Evolutionary conservation across 2,329 filamentous ascomycete species (phyloP), one percentile per base, ranked within the genome.

Genomic region (Periconia sp.): DNA sequence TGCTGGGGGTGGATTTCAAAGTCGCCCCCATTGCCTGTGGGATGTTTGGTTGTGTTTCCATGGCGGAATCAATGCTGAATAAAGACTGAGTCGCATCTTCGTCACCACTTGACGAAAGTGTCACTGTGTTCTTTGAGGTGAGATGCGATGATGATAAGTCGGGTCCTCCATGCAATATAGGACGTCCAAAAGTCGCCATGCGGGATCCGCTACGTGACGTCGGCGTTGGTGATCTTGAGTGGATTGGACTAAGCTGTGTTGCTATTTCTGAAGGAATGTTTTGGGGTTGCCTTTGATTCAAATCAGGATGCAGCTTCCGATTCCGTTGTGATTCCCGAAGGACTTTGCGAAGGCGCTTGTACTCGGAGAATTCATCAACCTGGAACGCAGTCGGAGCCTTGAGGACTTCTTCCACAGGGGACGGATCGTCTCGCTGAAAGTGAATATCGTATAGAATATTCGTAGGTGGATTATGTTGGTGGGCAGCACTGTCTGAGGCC

Each of bases 291-390:
- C 19, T 50, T 52, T 14, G 13, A 5, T 17, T 30, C 55, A 19
- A 35, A 15, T 10, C 30, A 6, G 14, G 15, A 3, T 20, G 42
- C 14, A 19, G 7, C 31, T 27, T 45, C 17, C 33, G 33, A n/a
- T 5, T n/a, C 37, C 55, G 30, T 53, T 58, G 18, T 45, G 58
- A 9, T 50, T 66, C 63, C 6, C 60, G 64, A 18, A 66, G 44
- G 15, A 61, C 15, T 11, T 60, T 70, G 9, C 67, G 63, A 8
- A 78, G 54, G 1, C 76, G 73, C 58, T 80, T 80, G 65, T 78
- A 80, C 47, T 79, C 77, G 6, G 60, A 57, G 52, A 80, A 81
- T 49, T 81, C 78, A 54, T 81, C 79, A 6, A 78, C 56, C 51
- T 81, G 78, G 41, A 74, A 74, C 1, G 75, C 66, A 14, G 66